Conservation (phyloP, 345 rosid species). For the Eutrema yunnanense region DNA sequence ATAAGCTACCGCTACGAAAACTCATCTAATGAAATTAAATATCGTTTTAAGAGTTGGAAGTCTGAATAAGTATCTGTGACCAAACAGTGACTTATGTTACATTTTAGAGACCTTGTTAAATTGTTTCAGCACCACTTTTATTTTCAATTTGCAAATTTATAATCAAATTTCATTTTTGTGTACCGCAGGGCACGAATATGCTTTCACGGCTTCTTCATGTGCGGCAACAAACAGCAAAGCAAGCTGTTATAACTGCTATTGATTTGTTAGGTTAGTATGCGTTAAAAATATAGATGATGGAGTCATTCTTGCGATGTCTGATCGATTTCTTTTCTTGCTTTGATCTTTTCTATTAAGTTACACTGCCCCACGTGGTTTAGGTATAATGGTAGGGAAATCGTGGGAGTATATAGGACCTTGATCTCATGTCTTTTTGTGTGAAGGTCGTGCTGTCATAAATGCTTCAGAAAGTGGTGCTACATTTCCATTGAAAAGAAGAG, state of each 20-base stretch:
- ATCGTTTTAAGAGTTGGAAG: neutral
- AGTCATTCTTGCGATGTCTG: neutral
- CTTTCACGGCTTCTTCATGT: conserved; percentile 97
- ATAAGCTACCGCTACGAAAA: neutral
- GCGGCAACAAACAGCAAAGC: conserved; percentile 84
- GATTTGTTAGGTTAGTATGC: conserved; percentile 73
- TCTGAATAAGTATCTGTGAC: neutral
- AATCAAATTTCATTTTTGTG: conserved; percentile 15
- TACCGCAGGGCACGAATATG: conserved; percentile 93
- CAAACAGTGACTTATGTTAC: neutral
- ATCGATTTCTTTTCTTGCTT: neutral
- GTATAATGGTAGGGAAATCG: conserved; percentile 3
- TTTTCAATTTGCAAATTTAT: neutral
- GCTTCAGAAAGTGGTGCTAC: conserved; percentile 83
- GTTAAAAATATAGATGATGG: neutral
- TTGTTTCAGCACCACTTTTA: neutral
- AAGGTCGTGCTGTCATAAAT: conserved; percentile 90
- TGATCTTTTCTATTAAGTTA: neutral
- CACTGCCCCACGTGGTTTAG: neutral
- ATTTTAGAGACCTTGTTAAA: conserved; percentile 1
- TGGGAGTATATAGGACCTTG: conserved; percentile 10
- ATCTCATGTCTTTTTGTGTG: conserved; percentile 29
- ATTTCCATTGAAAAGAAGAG: conserved; percentile 91
- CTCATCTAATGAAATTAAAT: neutral
- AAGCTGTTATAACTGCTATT: conserved; percentile 96